A percentile compares a stretch with the other conserved stretches of the same genome.
phyloP scores from a whole-genome alignment of 2,329 filamentous ascomycete genomes.

The Colletotrichum aenigma region DNA sequence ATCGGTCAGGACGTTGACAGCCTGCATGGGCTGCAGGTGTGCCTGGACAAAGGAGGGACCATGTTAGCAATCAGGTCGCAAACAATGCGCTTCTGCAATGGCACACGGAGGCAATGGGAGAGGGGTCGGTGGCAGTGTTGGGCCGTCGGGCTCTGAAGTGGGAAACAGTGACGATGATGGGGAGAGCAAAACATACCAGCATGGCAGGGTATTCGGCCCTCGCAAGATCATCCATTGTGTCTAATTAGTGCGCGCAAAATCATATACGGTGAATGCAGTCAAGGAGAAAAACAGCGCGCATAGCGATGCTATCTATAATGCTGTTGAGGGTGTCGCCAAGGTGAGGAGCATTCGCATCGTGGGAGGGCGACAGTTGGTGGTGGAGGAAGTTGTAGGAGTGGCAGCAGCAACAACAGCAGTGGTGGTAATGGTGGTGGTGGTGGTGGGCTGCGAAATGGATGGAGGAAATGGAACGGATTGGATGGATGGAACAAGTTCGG shows the following conservation, averaged over 20 bases:
- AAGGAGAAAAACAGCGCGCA: constrained; percentile 21
- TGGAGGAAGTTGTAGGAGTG: neutral
- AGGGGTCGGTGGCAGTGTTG: constrained; percentile 3
- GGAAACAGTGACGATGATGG: neutral
- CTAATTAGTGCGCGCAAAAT: constrained; percentile 19
- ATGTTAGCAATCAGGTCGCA: constrained; percentile 20
- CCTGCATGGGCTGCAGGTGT: constrained; percentile 79
- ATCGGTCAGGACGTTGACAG: constrained; percentile 81
- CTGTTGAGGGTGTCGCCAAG: constrained; percentile 12
- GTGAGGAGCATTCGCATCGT: constrained; percentile 21
- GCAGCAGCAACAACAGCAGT: neutral
- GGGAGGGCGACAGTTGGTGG: neutral
- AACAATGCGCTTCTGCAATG: constrained; percentile 8
- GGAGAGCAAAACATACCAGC: constrained; percentile 65
- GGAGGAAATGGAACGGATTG: constrained; percentile 10
- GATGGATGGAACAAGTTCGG: neutral
- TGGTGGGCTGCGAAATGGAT: constrained; percentile 1
- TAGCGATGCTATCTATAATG: constrained; percentile 24
- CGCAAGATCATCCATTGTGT: constrained; percentile 75
- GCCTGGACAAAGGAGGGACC: constrained; percentile 56
- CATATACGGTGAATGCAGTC: constrained; percentile 16
- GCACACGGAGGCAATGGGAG: neutral
- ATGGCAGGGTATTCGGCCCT: constrained; percentile 92
- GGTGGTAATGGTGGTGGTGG: neutral
- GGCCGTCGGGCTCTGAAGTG: neutral